Percentiles rank a stretch among this genome's conserved stretches.
Evolutionary conservation across 768 basidiomycete species (phyloP).

Genomic region (Pleurotus cornucopiae): DNA sequence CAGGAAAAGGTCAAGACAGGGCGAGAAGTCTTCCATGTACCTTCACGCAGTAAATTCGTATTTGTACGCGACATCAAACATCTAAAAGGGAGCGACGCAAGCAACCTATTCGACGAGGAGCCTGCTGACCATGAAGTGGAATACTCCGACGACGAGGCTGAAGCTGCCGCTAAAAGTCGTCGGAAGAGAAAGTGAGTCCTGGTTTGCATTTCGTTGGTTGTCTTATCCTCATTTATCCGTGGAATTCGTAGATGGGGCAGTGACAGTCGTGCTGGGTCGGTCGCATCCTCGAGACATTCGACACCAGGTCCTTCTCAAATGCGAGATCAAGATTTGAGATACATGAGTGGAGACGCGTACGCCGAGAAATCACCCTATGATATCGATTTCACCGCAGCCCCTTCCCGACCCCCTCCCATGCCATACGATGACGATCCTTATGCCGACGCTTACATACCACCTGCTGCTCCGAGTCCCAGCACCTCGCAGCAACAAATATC

Average conservation of each 20-base stretch:
- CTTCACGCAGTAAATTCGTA: slow-evolving; percentile 77
- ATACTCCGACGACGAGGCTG: slow-evolving; percentile 94
- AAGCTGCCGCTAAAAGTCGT: slow-evolving; percentile 64
- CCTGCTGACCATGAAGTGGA: slow-evolving; percentile 86
- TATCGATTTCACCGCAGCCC: slow-evolving; percentile 50
- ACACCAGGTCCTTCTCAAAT: slow-evolving; percentile 52
- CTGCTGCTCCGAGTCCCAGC: background rate
- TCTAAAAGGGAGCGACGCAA: slow-evolving; percentile 88
- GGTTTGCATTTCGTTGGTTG: background rate
- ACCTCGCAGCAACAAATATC: background rate
- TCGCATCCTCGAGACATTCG: slow-evolving; percentile 47
- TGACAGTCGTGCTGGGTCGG: slow-evolving; percentile 45
- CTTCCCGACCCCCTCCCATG: slow-evolving; percentile 60
- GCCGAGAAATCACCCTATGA: slow-evolving; percentile 69
- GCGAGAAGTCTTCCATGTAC: slow-evolving; percentile 78
- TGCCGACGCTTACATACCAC: slow-evolving; percentile 37
- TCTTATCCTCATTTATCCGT: slow-evolving; percentile 4
- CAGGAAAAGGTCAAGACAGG: slow-evolving; percentile 47
- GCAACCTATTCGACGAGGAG: slow-evolving; percentile 93
- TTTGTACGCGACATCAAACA: slow-evolving; percentile 68
- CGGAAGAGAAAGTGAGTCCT: slow-evolving; percentile 54
- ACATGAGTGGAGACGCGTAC: slow-evolving; percentile 56
- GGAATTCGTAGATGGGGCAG: slow-evolving; percentile 37
- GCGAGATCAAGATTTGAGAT: slow-evolving; percentile 50
- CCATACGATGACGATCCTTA: slow-evolving; percentile 79